Conservation (phyloP, 176 grass and related monocot species). For the Oryza rufipogon region DNA sequence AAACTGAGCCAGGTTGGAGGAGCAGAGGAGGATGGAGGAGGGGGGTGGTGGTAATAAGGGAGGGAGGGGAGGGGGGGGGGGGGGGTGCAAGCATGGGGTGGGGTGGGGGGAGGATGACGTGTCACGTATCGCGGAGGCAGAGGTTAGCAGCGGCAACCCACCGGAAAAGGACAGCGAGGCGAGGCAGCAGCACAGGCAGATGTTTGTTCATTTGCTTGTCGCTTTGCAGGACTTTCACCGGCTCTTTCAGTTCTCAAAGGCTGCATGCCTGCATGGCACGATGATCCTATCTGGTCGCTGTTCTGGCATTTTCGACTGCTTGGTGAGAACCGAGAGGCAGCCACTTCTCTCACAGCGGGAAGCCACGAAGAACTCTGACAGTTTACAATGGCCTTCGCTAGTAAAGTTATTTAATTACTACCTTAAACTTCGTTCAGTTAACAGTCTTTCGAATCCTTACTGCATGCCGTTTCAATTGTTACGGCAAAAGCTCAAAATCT, state of each 20-base stretch:
- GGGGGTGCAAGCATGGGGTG: neutral
- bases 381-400: too few relatives aligned
- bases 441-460: too few relatives aligned
- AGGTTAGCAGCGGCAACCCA: neutral
- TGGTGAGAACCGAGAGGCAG: too few relatives aligned
- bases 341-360: too few relatives aligned
- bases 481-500: too few relatives aligned
- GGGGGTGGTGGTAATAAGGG: conserved; percentile 31
- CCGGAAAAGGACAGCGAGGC: conserved; percentile 13
- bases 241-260: conserved; percentile 36
- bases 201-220: conserved; percentile 6
- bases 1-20: neutral
- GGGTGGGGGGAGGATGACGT: neutral
- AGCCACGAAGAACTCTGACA: too few relatives aligned
- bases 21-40: neutral
- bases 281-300: neutral
- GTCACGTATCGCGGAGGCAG: neutral
- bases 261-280: neutral
- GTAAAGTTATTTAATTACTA: too few relatives aligned
- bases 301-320: neutral
- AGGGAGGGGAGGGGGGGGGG: too few relatives aligned
- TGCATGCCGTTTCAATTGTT: too few relatives aligned
- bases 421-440: too few relatives aligned
- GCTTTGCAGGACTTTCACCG: neutral
- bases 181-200: neutral